Conservation (phyloP, 176 grass and related monocot species). For the Triticum timopheevii region DNA sequence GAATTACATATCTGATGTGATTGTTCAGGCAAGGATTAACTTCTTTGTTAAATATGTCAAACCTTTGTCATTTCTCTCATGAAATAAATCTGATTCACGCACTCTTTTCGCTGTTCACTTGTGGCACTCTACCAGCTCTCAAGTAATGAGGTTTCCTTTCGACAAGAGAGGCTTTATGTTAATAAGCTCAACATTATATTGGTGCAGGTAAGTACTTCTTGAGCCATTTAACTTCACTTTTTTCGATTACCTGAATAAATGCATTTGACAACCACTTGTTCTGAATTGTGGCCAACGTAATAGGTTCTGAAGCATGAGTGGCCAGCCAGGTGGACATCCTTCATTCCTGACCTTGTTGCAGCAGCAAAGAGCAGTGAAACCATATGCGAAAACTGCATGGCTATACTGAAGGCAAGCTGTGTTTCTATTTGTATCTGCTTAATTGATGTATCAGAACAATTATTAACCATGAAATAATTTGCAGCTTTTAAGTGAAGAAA, state of each 20-base stretch:
- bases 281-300: constrained; percentile 30
- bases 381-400: constrained; percentile 99
- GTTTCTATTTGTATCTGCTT: constrained; percentile 5
- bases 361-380: constrained; percentile 97
- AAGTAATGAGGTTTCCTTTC: constrained; percentile 81
- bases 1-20: constrained; percentile 97
- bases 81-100: constrained; percentile 22
- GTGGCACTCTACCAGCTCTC: constrained; percentile 63
- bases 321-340: constrained; percentile 92
- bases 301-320: constrained; percentile 98
- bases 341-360: constrained; percentile 95
- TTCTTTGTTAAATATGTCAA: constrained; percentile 7
- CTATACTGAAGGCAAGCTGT: constrained; percentile 90
- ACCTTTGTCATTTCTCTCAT: neutral
- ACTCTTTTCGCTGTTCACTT: neutral
- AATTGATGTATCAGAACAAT: neutral
- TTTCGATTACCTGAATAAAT: neutral
- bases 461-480: constrained; percentile 20
- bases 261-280: neutral
- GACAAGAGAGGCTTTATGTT: constrained; percentile 95
- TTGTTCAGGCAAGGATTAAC: constrained; percentile 66
- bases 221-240: neutral
- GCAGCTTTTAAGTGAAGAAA: constrained; percentile 99
- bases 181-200: constrained; percentile 99
- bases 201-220: constrained; percentile 72